phyloP scores from a whole-genome alignment of 148 eudicot species.

The Arbutus unedo region DNA sequence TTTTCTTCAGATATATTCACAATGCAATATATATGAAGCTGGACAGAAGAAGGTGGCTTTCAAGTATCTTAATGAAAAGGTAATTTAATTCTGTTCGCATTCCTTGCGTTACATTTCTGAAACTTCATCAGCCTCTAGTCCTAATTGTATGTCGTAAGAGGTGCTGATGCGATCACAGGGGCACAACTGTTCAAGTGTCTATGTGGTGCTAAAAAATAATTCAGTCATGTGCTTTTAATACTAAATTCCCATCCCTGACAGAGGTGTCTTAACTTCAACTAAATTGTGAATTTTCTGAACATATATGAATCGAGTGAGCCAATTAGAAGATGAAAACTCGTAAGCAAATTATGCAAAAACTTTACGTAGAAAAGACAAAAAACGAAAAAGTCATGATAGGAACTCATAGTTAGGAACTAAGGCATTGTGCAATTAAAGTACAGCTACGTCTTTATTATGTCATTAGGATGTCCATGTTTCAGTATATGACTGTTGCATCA shows the following conservation, averaged over 20 bases:
- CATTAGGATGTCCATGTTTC: too few species aligned
- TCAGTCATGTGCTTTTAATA: not conserved
- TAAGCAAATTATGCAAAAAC: not conserved
- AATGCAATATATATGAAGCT: constrained; percentile 93
- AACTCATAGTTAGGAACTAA: not conserved
- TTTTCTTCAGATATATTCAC: constrained; percentile 67
- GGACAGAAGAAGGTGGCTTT: constrained; percentile 76
- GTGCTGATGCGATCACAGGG: not conserved
- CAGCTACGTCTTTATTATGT: not conserved
- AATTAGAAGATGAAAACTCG: not conserved
- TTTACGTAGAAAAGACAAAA: not conserved
- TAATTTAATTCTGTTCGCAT: constrained; percentile 21
- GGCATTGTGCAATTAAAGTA: not conserved
- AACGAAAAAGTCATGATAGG: not conserved
- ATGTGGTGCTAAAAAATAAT: not conserved
- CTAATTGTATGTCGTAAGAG: not conserved
- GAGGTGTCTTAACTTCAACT: not conserved
- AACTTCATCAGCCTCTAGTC: not conserved
- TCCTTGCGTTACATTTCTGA: not conserved
- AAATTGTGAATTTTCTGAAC: not conserved
- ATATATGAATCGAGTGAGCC: not conserved
- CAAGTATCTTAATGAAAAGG: constrained; percentile 81
- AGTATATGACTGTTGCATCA: too few species aligned
- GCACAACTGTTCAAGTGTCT: constrained; percentile 5
- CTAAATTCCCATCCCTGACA: not conserved